Evolutionary conservation across 1,139 yeast species (phyloP), one percentile per base, ranked within the genome.

Genomic region (Pichia sp.): DNA sequence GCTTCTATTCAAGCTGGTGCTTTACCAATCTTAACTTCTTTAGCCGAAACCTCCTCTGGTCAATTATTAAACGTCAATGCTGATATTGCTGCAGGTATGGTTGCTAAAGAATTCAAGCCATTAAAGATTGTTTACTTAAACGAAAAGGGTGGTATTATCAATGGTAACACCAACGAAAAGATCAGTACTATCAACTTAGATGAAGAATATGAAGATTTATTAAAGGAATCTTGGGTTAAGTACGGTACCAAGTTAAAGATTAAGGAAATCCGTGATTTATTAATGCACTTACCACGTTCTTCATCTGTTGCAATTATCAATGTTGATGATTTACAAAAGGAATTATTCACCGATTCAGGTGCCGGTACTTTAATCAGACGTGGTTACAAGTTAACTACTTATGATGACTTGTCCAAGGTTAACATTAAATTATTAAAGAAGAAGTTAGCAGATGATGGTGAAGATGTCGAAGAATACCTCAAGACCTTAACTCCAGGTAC

Each of bases 341-440:
- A 93, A 69, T 79, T 93, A 63, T 93, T 93, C 70, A 93, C 99
- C 44, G 99, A 94, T 66, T 86, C 96, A 15, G 99, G 99, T 68
- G 99, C 99, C 40, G 99, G 99, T 63, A 93, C 99, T 44, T 77
- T 93, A 72, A 90, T 93, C 61, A 85, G 99, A 77, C 83, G 99
- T 68, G 99, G 99, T 53, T 89, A 93, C 72, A 89, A 89, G 70
- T 77, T 93, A 57, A 70, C 85, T 50, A 83, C 84, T 60, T 45
- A 49, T 41, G 50, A 51, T 38, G 51, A 52, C 42, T 35, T 52
- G 32, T 38, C 43, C 10, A 43, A 50, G 14, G 36, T 52, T 21
- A 53, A 53, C 32, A 24, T 34, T 11, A 45, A 50, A 17, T 48
- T 53, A 34, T 44, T 53, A 19, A 53, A 52, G 28, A 46, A 42